Conservation (phyloP, 805 yeast genomes). For the Candida nemodendra region DNA sequence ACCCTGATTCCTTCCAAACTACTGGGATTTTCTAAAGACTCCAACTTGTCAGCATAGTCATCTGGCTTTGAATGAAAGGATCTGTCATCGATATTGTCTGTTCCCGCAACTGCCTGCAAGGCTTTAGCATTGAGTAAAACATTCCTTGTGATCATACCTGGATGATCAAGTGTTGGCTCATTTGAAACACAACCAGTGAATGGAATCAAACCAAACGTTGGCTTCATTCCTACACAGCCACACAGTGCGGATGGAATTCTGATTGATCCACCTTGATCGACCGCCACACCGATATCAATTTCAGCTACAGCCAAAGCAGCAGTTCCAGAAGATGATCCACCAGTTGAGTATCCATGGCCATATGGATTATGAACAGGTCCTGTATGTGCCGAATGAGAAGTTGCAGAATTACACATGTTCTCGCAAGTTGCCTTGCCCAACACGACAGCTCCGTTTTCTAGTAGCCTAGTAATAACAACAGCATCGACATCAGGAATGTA, state of each 20-base stretch:
- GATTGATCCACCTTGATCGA: constrained; percentile 47
- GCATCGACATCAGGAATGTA: constrained; percentile 36
- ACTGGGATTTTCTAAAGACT: constrained; percentile 25
- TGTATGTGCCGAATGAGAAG: constrained; percentile 32
- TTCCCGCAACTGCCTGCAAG: constrained; percentile 36
- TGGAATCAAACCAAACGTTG: constrained; percentile 44
- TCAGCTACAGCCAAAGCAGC: constrained; percentile 38
- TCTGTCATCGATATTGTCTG: constrained; percentile 34
- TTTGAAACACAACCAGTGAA: constrained; percentile 36
- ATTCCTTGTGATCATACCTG: constrained; percentile 36
- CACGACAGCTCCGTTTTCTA: constrained; percentile 34
- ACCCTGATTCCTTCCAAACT: constrained; percentile 30
- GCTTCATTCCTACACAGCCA: constrained; percentile 41
- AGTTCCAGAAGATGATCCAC: constrained; percentile 54
- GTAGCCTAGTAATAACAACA: constrained; percentile 33
- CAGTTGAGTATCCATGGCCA: constrained; percentile 26
- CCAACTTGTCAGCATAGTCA: constrained; percentile 21
- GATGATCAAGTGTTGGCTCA: constrained; percentile 35
- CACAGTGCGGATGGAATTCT: constrained; percentile 42
- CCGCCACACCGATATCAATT: constrained; percentile 38
- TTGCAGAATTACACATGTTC: constrained; percentile 29
- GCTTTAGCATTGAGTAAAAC: constrained; percentile 33
- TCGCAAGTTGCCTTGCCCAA: constrained; percentile 37
- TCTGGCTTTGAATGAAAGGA: constrained; percentile 5
- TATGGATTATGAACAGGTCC: constrained; percentile 47